These are phyloP conservation scores for Asterella californica DNA, from an alignment of 225 moss, liverwort and hornwort species.

Conservation along the genomic window DNA sequence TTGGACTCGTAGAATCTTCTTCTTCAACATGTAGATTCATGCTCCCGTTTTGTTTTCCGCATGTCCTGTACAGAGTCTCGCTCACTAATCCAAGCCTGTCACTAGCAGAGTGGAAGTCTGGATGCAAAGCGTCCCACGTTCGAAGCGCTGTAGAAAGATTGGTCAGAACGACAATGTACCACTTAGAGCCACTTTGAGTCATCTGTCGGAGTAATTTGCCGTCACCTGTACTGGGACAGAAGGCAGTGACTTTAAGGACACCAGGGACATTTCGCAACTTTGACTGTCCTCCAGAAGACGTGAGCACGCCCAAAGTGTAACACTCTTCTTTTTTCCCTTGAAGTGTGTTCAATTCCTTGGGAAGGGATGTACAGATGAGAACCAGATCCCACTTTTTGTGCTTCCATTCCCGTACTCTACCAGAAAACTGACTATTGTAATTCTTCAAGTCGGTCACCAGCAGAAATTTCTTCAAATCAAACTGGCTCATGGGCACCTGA, in stretches of 20 bases:
- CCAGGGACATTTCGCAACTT: constrained; percentile 26
- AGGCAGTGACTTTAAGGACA: constrained; percentile 44
- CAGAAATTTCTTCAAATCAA: constrained; percentile 37
- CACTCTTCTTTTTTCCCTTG: constrained; percentile 13
- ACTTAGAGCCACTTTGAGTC: constrained; percentile 16
- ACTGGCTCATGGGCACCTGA: constrained; percentile 1
- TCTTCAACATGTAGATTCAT: not conserved
- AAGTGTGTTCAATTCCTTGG: constrained; percentile 27
- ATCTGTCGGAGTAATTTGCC: constrained; percentile 32
- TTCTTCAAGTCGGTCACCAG: constrained; percentile 33
- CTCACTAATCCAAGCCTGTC: constrained; percentile 29
- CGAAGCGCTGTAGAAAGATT: constrained; percentile 40
- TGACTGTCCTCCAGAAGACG: constrained; percentile 37
- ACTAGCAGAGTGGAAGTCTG: not conserved
- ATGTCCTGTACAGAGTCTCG: constrained; percentile 24
- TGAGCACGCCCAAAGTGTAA: constrained; percentile 39
- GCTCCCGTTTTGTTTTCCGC: not conserved
- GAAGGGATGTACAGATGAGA: constrained; percentile 37
- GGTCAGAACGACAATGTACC: constrained; percentile 33
- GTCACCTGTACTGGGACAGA: constrained; percentile 34
- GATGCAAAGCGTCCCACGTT: constrained; percentile 49
- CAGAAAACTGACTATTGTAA: constrained; percentile 14
- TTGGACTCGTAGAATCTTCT: not conserved
- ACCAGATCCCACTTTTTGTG: constrained; percentile 52
- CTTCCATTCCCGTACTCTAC: constrained; percentile 35